A percentile compares a stretch with the other conserved stretches of the same genome.
phyloP scores from a whole-genome alignment of 192 early-diverging fungal species.

The Gigaspora rosea region DNA sequence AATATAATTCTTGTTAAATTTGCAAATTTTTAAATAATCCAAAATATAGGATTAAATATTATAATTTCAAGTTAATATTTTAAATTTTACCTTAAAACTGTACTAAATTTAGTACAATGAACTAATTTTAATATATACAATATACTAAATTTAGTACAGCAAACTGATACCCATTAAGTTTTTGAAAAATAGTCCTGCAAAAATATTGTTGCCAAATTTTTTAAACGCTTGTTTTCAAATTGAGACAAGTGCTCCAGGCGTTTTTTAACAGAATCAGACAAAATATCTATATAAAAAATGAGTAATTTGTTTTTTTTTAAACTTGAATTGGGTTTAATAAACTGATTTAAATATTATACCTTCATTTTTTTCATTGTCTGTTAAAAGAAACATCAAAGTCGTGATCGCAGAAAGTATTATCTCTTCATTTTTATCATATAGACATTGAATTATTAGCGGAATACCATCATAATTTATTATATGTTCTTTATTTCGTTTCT shows the following conservation, averaged over 20 bases:
- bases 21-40: too few species aligned
- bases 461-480: constrained; percentile 28
- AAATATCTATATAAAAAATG: constrained; percentile 3
- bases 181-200: constrained; percentile 20
- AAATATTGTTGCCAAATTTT: constrained; percentile 21
- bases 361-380: not conserved
- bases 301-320: not conserved
- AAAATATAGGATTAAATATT: too few species aligned
- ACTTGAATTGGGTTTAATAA: not conserved
- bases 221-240: not conserved
- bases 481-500: constrained; percentile 18
- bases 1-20: too few species aligned
- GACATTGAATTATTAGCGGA: constrained; percentile 24
- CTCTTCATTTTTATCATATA: constrained; percentile 21
- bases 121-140: too few species aligned
- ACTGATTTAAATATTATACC: not conserved
- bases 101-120: too few species aligned
- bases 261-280: constrained; percentile 2
- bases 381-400: constrained; percentile 15
- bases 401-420: constrained; percentile 14
- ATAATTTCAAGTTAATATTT: too few species aligned
- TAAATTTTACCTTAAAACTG: too few species aligned
- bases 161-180: not conserved
- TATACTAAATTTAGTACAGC: too few species aligned
- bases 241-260: not conserved